Percentiles rank a stretch among this genome's conserved stretches.
These are phyloP conservation scores for Cutaneotrichosporon arboriforme DNA, from an alignment of 1,284 basidiomycete species.

Conservation along the genomic window DNA sequence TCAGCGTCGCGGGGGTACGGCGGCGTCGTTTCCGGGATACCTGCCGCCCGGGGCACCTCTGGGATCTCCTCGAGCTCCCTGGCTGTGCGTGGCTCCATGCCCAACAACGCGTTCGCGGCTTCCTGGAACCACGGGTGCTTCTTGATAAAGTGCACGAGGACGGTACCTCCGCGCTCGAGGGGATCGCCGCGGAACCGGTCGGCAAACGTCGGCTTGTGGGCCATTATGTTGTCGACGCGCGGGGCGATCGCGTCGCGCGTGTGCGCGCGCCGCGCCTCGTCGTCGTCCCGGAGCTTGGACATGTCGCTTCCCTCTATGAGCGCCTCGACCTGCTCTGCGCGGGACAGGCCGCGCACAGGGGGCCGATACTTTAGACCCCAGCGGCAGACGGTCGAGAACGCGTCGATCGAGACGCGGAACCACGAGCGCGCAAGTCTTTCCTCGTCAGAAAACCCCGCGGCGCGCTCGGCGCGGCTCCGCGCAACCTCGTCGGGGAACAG, in stretches of 20 bases:
- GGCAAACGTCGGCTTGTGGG: conserved; percentile 39
- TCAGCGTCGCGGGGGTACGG: no score
- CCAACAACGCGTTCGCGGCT: conserved; percentile 78
- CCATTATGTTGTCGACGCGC: conserved; percentile 53
- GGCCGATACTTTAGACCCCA: conserved; percentile 76
- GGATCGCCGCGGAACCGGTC: conserved; percentile 58
- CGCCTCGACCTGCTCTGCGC: conserved; percentile 74
- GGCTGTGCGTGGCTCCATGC: conserved; percentile 31
- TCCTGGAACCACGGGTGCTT: conserved; percentile 94
- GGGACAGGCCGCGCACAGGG: conserved; percentile 62
- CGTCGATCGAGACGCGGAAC: conserved; percentile 30
- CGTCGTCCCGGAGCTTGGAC: conserved; percentile 18
- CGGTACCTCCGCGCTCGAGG: conserved; percentile 70
- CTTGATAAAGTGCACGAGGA: conserved; percentile 96
- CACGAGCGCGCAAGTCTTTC: conserved; percentile 24
- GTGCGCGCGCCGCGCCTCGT: conserved; percentile 4
- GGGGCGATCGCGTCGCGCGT: background rate
- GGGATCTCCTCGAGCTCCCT: no score
- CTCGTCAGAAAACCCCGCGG: conserved; percentile 21
- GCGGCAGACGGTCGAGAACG: conserved; percentile 77
- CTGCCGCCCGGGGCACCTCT: no score
- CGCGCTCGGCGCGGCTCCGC: conserved; percentile 55
- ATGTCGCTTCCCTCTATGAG: conserved; percentile 68
- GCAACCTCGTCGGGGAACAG: conserved; percentile 87
- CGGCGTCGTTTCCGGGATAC: no score